Base-by-base conservation (phyloP, 2,329 filamentous ascomycete species). In the Westerdykella sp. region DNA sequence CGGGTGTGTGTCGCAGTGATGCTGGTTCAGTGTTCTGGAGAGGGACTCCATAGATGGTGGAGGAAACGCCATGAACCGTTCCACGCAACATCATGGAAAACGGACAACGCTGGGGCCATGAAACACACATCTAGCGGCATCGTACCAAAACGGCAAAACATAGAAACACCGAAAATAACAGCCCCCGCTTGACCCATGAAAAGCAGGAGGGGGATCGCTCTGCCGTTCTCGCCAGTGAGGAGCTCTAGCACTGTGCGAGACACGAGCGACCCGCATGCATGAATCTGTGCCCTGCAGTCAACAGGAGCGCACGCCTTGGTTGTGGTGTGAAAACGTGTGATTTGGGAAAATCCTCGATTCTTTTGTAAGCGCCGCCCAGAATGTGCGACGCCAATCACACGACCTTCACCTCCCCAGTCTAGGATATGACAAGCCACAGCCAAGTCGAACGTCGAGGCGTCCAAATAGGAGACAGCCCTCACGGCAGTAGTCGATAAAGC, bases 201-300 rank as follows among this genome's bases (percentile, higher is more conserved):
- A 28, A 28, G 9, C 9, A 12, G 9, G 9, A 28, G 25, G 11
- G 25, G 39, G 30, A 37, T 42, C 28, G 39, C 40, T 12, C 9
- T 28, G 25, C 23, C 39, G 28, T 14, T 34, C 15, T 39, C 39
- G 25, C 45, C 45, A 48, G 39, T 48, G 6, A 44, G n/a, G 37
- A 14, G 14, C 41, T 34, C 36, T 23, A 54, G 54, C 56, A 57
- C 51, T 50, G 56, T 55, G 46, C 53, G 53, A 47, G 51, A 55
- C 34, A 46, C 34, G 32, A 38, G 10, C 38, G 34, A 38, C 21
- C 50, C 51, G 54, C 52, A 48, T 57, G 54, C 51, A 56, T 51
- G 41, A 52, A 51, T 34, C 39, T 25, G 28, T 15, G 22, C 46
- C 48, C 47, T 35, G 30, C 16, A 38, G 36, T 10, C 36, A 22